A percentile compares a stretch with the other conserved stretches of the same genome.
These are phyloP conservation scores for Croton laevigatus DNA, from an alignment of 441 rosid species.

Conservation along the genomic window DNA sequence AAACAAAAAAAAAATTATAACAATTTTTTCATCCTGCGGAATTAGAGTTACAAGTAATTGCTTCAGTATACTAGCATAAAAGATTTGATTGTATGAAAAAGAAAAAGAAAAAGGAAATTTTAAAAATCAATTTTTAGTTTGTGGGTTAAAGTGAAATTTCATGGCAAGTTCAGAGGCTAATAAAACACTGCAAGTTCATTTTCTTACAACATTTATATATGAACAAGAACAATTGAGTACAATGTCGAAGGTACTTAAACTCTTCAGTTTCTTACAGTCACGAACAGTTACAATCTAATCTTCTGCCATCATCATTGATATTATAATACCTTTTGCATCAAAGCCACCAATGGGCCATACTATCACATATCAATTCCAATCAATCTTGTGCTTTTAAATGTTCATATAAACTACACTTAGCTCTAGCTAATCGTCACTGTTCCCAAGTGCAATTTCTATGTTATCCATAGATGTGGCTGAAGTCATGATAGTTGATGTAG, in stretches of 20 bases:
- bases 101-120: no score
- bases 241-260: not conserved
- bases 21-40: not conserved
- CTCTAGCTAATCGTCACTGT: no score
- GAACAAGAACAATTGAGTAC: not conserved
- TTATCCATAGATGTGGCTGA: no score
- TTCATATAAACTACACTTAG: not conserved
- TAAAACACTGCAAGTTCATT: not conserved
- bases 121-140: not conserved
- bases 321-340: not conserved
- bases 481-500: no score
- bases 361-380: not conserved
- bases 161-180: not conserved
- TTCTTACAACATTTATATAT: not conserved
- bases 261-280: not conserved
- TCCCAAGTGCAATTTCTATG: no score
- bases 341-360: not conserved
- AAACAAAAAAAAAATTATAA: not conserved
- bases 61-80: not conserved
- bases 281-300: not conserved
- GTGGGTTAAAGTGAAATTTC: not conserved
- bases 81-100: not conserved
- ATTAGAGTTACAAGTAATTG: not conserved
- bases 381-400: not conserved
- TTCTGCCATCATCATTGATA: not conserved